These are phyloP conservation scores for Metrosideros polymorpha DNA, from an alignment of 441 rosid genomes.

Conservation along the genomic window DNA sequence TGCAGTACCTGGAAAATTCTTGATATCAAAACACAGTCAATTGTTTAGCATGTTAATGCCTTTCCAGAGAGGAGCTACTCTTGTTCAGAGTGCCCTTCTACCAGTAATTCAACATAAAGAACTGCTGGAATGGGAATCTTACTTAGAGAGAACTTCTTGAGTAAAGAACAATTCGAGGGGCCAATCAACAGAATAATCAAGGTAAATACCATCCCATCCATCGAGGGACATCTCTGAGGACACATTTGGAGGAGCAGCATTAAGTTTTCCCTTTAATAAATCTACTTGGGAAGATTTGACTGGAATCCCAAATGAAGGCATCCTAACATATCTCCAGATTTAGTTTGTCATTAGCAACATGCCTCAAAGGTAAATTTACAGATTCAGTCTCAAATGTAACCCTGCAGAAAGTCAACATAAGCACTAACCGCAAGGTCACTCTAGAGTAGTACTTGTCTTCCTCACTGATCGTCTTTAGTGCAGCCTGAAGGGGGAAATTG, in stretches of 20 bases:
- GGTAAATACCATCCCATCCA: conserved; percentile 96
- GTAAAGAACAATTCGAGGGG: conserved; percentile 91
- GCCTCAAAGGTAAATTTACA: neutral
- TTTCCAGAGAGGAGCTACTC: neutral
- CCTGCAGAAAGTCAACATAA: neutral
- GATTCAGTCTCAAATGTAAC: neutral
- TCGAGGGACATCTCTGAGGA: conserved; percentile 56
- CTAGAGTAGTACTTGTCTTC: conserved; percentile 87
- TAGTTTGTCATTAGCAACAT: neutral
- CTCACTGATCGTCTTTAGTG: conserved; percentile 82
- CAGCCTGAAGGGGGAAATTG: conserved; percentile 48
- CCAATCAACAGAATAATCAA: conserved; percentile 95
- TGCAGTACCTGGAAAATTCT: conserved; percentile 56
- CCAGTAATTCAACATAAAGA: neutral
- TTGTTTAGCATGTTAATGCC: neutral
- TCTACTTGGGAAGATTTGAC: conserved; percentile 66
- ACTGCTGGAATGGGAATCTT: conserved; percentile 26
- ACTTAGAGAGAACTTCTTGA: conserved; percentile 94
- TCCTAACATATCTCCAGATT: conserved; percentile 29
- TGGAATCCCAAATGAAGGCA: conserved; percentile 81
- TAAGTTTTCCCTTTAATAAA: conserved; percentile 39
- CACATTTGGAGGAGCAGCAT: conserved; percentile 21
- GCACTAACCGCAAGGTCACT: conserved; percentile 74
- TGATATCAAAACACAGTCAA: neutral
- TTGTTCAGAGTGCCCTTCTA: neutral